Percentiles rank a stretch among this genome's conserved stretches.
These are phyloP conservation scores for Fusarium nurragi DNA, from an alignment of 2,329 filamentous ascomycete species.

Conservation along the genomic window DNA sequence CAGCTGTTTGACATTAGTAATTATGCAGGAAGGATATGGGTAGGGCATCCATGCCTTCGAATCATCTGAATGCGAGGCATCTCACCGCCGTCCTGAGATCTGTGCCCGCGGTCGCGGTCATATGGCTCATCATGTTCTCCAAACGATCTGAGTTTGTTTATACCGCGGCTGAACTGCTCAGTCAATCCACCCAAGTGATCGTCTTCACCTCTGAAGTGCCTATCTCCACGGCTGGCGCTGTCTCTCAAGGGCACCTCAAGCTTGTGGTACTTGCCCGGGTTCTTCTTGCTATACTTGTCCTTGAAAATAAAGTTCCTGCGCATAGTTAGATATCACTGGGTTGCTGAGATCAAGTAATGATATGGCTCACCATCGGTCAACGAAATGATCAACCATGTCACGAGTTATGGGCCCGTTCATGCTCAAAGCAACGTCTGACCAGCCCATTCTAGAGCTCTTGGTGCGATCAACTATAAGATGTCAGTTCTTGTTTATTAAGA, in stretches of 20 bases:
- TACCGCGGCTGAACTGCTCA: constrained; percentile 54
- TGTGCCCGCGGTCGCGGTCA: constrained; percentile 15
- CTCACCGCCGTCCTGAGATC: constrained; percentile 28
- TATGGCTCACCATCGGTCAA: constrained; percentile 74
- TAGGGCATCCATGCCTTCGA: constrained; percentile 52
- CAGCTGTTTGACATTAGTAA: constrained; percentile 49
- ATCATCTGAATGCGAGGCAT: constrained; percentile 60
- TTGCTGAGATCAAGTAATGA: rapidly evolving
- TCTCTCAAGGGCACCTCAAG: constrained; percentile 25
- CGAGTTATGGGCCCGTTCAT: constrained; percentile 78
- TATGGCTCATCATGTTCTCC: constrained; percentile 41
- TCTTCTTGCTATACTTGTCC: constrained; percentile 74
- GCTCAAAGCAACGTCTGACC: constrained; percentile 86
- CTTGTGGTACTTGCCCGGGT: constrained; percentile 61
- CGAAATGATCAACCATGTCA: constrained; percentile 80
- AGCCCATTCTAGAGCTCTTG: constrained; percentile 86
- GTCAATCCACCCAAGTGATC: constrained; percentile 57
- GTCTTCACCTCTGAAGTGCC: constrained; percentile 35
- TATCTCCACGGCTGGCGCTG: constrained; percentile 20
- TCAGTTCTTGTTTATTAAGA: neutral
- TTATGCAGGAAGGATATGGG: neutral
- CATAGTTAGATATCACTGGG: neutral
- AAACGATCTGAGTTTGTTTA: constrained; percentile 52
- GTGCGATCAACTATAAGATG: constrained; percentile 71
- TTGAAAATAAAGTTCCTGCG: constrained; percentile 82